These are phyloP conservation scores for Pseudogymnoascus sp. DNA, from an alignment of 2,329 filamentous ascomycete genomes.

Conservation along the genomic window DNA sequence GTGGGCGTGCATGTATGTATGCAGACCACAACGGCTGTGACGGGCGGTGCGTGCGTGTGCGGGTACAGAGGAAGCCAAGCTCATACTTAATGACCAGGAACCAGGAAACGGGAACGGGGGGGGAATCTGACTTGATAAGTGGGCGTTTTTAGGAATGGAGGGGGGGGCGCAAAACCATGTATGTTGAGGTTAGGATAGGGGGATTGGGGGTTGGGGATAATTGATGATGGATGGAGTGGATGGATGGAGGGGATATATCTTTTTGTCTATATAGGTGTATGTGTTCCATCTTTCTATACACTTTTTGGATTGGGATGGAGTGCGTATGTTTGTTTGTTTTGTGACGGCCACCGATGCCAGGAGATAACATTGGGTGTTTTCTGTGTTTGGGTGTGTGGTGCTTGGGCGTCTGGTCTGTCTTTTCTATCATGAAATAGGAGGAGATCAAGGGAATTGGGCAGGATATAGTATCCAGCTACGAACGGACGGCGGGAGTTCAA, in stretches of 20 bases:
- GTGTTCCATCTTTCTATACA: not conserved
- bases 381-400: not conserved
- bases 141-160: not conserved
- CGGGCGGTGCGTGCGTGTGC: too few species aligned
- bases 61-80: too few species aligned
- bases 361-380: not conserved
- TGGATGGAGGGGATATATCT: not conserved
- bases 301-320: not conserved
- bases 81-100: not conserved
- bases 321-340: not conserved
- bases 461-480: rapidly evolving
- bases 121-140: not conserved
- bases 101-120: too few species aligned
- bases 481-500: not conserved
- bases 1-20: not conserved
- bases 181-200: not conserved
- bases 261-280: constrained; percentile 5
- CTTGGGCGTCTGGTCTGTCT: not conserved
- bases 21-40: too few species aligned
- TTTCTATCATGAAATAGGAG: not conserved
- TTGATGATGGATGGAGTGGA: not conserved
- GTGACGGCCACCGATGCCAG: not conserved
- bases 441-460: too few species aligned
- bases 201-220: not conserved
- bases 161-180: too few species aligned